A percentile compares a stretch with the other conserved stretches of the same genome.
phyloP scores from a whole-genome alignment of 1,284 basidiomycete species.

The Cryptococcus amylolentus region DNA sequence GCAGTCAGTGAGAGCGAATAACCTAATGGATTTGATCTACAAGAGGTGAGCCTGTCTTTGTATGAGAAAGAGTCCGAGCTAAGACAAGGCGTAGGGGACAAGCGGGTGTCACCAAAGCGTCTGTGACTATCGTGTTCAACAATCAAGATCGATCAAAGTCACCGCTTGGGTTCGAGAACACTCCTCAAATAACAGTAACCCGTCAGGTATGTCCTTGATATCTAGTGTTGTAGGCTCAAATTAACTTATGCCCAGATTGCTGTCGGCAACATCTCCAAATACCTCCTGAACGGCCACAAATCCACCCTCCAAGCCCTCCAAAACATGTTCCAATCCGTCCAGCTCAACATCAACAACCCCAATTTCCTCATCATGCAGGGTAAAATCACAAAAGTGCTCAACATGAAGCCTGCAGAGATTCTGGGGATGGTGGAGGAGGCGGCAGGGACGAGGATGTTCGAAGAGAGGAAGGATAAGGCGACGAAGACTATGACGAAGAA shows the following conservation, averaged over 20 bases:
- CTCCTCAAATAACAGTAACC: conserved; percentile 90
- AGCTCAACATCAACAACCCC: conserved; percentile 99
- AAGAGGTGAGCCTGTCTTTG: conserved; percentile 35
- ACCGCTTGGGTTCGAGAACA: conserved; percentile 79
- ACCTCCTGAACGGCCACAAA: conserved; percentile 95
- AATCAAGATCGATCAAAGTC: conserved; percentile 88
- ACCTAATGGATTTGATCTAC: conserved; percentile 89
- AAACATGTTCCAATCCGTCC: conserved; percentile 92
- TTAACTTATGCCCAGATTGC: conserved; percentile 61
- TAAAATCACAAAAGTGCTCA: conserved; percentile 90
- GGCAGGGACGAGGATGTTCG: conserved; percentile 98
- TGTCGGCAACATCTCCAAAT: conserved; percentile 92
- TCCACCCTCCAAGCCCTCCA: conserved; percentile 83
- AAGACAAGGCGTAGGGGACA: conserved; percentile 68
- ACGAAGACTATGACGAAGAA: conserved; percentile 97
- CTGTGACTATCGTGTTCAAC: conserved; percentile 98
- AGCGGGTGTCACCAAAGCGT: conserved; percentile 94
- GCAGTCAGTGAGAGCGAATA: conserved; percentile 83
- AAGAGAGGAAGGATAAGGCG: conserved; percentile 97
- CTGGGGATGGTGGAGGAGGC: conserved; percentile 99
- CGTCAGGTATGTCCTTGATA: conserved; percentile 65
- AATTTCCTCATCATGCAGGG: conserved; percentile 99
- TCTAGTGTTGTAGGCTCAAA: not conserved
- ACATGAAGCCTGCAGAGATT: conserved; percentile 98
- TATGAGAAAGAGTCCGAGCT: not conserved